Base-by-base conservation (phyloP, 345 rosid species). In the Moringa oleifera region DNA sequence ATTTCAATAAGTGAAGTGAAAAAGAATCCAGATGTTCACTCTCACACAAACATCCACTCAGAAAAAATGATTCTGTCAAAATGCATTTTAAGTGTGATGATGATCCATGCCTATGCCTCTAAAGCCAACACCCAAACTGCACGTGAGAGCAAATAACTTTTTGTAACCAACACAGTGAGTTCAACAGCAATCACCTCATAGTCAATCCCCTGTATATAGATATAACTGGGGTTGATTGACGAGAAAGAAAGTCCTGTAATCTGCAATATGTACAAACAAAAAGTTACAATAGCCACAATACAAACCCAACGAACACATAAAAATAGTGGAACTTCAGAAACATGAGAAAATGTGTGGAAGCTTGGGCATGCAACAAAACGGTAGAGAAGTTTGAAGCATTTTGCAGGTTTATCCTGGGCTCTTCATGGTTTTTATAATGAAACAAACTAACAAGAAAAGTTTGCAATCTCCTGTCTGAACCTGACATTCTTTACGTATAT, bases 191-290 rank as follows among this genome's bases (percentile, higher is more conserved):
- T 76, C 62, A 83, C 90, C 93, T 84, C 93, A 70, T 82, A 84
- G 71, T 87, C 90, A 58, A 82, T 70, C 50, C 90, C 93, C 68
- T 84, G 88, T 51, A 87, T 57, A 53, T 79, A 82, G 71, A 84
- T 77, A 64, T 77, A 82, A 65, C 79, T 63, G 0, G 85, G 59
- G 70, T 82, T 66, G 18, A 87, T 53, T 10, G 87, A 84, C 18
- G 88, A 87, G 76, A 80, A 84, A 51, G 90, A 75, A 58, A 84
- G 88, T 65, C 94, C 85, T 11, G 86, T 84, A 70, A 87, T 82
- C 90, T 87, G 83, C 68, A 64, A 19, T 25, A 66, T 8, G 41
- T 69, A 52, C 53, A 53, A 59, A 68, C 55, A 19, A 57, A 53
- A 37, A 64, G 50, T 47, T 36, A 60, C 24, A n/a, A 53, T 21